These are phyloP conservation scores for Trametes elegans DNA, from an alignment of 768 basidiomycete species.

Conservation along the genomic window DNA sequence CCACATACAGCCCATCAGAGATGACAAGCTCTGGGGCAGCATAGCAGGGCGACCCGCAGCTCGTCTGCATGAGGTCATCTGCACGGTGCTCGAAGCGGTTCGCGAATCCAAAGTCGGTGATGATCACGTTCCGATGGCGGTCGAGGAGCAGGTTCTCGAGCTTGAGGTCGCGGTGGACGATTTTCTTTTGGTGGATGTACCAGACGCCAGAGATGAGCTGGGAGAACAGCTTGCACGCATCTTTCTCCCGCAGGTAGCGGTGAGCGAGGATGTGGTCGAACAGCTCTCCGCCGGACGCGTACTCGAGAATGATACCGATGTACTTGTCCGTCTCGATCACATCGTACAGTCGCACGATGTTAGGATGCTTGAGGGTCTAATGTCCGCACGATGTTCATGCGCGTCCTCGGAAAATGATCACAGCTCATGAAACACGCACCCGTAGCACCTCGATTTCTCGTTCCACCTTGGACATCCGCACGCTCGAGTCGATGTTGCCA, in stretches of 20 bases:
- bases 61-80: conserved; percentile 98
- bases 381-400: background rate
- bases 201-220: conserved; percentile 98
- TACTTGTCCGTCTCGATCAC: conserved; percentile 99
- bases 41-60: conserved; percentile 96
- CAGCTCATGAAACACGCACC: conserved; percentile 47
- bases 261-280: conserved; percentile 99
- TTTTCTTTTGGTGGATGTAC: conserved; percentile 99
- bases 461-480: conserved; percentile 93
- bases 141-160: conserved; percentile 97
- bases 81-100: conserved; percentile 92
- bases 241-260: conserved; percentile 90
- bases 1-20: conserved; percentile 94
- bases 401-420: conserved; percentile 19
- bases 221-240: conserved; percentile 93
- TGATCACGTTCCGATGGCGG: conserved; percentile 96
- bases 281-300: conserved; percentile 96
- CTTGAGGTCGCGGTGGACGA: conserved; percentile 98
- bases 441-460: conserved; percentile 96
- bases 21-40: conserved; percentile 98
- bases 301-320: conserved; percentile 98
- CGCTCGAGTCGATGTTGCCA: conserved; percentile 83
- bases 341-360: conserved; percentile 97
- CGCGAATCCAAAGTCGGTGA: conserved; percentile 99
- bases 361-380: conserved; percentile 92